phyloP scores from a whole-genome alignment of 768 basidiomycete species.

The Naganishia friedmannii region DNA sequence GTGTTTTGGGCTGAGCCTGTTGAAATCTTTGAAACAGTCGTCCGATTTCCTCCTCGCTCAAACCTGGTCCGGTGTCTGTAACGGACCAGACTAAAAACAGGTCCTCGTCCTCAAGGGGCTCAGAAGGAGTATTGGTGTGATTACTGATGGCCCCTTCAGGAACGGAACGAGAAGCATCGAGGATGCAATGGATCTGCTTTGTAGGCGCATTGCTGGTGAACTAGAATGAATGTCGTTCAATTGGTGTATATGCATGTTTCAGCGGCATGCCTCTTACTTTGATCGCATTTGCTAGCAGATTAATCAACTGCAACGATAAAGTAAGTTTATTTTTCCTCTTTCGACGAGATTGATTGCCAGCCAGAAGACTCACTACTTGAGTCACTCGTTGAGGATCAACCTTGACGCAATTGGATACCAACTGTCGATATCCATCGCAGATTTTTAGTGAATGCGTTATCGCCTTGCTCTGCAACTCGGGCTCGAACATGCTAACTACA shows the following conservation, averaged over 20 bases:
- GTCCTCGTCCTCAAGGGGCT: background rate
- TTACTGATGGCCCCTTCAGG: constrained; percentile 20
- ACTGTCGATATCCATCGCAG: background rate
- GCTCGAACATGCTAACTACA: constrained; percentile 22
- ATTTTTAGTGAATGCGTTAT: constrained; percentile 22
- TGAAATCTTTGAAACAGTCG: constrained; percentile 44
- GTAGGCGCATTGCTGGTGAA: constrained; percentile 23
- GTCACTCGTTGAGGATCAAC: constrained; percentile 33
- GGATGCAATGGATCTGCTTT: constrained; percentile 31
- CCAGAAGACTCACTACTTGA: constrained; percentile 32
- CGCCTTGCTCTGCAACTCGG: constrained; percentile 24
- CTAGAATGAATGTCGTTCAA: constrained; percentile 9
- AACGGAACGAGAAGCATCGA: constrained; percentile 34
- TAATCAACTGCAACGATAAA: constrained; percentile 34
- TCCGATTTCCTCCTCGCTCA: constrained; percentile 36
- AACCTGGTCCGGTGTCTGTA: constrained; percentile 42
- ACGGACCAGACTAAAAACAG: constrained; percentile 38
- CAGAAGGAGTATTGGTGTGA: background rate
- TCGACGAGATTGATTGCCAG: background rate
- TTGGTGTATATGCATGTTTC: constrained; percentile 5
- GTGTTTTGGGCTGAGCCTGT: constrained; percentile 39
- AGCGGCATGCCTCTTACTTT: constrained; percentile 32
- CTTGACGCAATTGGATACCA: constrained; percentile 19
- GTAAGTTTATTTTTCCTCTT: background rate
- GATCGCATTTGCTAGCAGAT: constrained; percentile 43